phyloP scores from a whole-genome alignment of 2,329 filamentous ascomycete species.

The Raffaelea albimanens region DNA sequence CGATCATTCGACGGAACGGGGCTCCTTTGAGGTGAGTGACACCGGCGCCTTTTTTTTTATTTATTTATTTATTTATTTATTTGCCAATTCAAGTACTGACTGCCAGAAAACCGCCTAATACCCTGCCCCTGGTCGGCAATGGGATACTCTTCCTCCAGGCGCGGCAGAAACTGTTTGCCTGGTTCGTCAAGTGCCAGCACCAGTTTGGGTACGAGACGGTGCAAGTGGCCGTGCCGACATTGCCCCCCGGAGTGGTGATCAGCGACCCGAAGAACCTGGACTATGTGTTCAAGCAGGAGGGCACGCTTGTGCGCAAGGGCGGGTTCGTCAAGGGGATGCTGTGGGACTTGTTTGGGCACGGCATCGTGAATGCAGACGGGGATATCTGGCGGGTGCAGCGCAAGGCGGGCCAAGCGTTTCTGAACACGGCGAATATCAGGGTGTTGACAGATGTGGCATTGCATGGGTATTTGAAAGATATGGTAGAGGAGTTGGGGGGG shows the following conservation, averaged over 20 bases:
- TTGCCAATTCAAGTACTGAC: too few relatives aligned
- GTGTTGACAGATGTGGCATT: slow-evolving; percentile 47
- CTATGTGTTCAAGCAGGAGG: slow-evolving; percentile 52
- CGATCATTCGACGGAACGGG: slow-evolving; percentile 12
- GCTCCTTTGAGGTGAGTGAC: slow-evolving; percentile 8
- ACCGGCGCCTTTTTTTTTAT: too few relatives aligned
- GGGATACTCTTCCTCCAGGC: slow-evolving; percentile 51
- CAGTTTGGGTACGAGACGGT: slow-evolving; percentile 51
- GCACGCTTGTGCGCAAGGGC: slow-evolving; percentile 48
- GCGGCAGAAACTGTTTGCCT: slow-evolving; percentile 50
- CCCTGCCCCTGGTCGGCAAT: slow-evolving; percentile 48
- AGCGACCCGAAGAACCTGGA: slow-evolving; percentile 53
- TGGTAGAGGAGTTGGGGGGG: slow-evolving; percentile 27
- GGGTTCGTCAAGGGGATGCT: slow-evolving; percentile 50
- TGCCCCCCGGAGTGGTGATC: slow-evolving; percentile 55
- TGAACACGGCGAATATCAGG: slow-evolving; percentile 47
- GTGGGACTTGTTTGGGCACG: slow-evolving; percentile 55
- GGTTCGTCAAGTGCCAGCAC: slow-evolving; percentile 51
- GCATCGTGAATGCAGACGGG: slow-evolving; percentile 59
- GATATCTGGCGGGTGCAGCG: slow-evolving; percentile 54
- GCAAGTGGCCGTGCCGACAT: slow-evolving; percentile 50
- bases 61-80: background rate
- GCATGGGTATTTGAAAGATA: slow-evolving; percentile 40
- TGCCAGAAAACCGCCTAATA: slow-evolving; percentile 37
- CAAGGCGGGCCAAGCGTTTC: slow-evolving; percentile 50